Evolutionary conservation across 2,329 filamentous ascomycete species (phyloP).

Genomic region (Fusarium illudens): DNA sequence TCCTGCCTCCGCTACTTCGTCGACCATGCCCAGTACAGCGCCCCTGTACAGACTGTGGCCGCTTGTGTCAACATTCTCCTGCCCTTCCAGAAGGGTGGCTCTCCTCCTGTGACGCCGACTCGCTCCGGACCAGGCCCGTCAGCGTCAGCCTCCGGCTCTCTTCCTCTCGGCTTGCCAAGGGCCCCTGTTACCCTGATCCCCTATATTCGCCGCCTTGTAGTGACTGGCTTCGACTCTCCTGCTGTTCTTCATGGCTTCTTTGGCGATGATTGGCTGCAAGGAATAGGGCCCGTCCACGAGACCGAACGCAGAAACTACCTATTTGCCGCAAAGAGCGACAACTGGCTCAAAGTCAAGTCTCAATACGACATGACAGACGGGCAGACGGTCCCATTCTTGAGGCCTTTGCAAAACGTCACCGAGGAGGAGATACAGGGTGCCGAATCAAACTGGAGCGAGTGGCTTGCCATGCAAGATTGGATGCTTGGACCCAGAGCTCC

Average conservation of each 20-base stretch:
- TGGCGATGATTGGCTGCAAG: slow-evolving; percentile 87
- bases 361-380: slow-evolving; percentile 88
- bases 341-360: slow-evolving; percentile 87
- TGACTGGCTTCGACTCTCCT: slow-evolving; percentile 88
- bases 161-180: slow-evolving; percentile 34
- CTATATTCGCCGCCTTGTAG: slow-evolving; percentile 88
- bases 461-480: slow-evolving; percentile 98
- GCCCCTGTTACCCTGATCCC: slow-evolving; percentile 75
- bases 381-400: slow-evolving; percentile 87
- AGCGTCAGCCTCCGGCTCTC: slow-evolving; percentile 34
- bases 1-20: slow-evolving; percentile 92
- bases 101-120: slow-evolving; percentile 50
- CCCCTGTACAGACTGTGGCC: slow-evolving; percentile 84
- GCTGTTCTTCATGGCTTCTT: slow-evolving; percentile 95
- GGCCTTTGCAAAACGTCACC: slow-evolving; percentile 78
- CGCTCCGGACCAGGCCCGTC: slow-evolving; percentile 40
- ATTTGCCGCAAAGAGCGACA: slow-evolving; percentile 92
- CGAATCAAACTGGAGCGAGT: slow-evolving; percentile 89
- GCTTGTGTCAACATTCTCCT: slow-evolving; percentile 92
- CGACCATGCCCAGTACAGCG: slow-evolving; percentile 86
- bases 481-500: slow-evolving; percentile 89
- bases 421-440: slow-evolving; percentile 84
- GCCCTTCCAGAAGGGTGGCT: slow-evolving; percentile 76
- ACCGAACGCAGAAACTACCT: slow-evolving; percentile 93
- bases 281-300: slow-evolving; percentile 84